A percentile compares a stretch with the other conserved stretches of the same genome.
Conservation (phyloP, 192 early-diverging fungal genomes). For the Rhizophagus clarus region DNA sequence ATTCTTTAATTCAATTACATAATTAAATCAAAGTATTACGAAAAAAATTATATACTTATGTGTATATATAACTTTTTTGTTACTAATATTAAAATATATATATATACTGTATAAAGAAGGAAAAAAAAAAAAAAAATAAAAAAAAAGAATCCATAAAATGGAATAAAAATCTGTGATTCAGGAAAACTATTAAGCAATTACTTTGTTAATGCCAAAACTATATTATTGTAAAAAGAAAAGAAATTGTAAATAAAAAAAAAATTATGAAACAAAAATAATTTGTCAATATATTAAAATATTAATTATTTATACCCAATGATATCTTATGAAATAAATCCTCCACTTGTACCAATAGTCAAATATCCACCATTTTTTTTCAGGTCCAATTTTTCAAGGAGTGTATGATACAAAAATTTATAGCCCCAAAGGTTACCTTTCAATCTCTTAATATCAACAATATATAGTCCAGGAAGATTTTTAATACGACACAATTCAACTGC, state of each 20-base stretch:
- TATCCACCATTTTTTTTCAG: conserved; percentile 53
- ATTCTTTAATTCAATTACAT: too few species aligned
- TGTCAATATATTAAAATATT: too few species aligned
- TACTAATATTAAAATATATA: too few species aligned
- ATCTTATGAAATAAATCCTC: conserved; percentile 19
- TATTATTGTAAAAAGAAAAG: background rate
- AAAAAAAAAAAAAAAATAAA: background rate
- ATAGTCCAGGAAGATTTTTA: conserved; percentile 81
- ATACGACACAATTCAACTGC: conserved; percentile 88
- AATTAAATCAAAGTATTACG: too few species aligned
- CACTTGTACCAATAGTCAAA: conserved; percentile 35
- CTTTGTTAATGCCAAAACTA: background rate
- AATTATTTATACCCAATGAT: background rate
- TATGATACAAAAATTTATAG: conserved; percentile 77
- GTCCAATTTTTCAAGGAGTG: conserved; percentile 51
- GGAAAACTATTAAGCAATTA: background rate
- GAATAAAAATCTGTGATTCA: background rate
- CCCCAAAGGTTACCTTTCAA: conserved; percentile 77
- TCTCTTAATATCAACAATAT: conserved; percentile 73
- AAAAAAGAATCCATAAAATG: background rate
- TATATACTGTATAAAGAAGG: too few species aligned
- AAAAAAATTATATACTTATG: too few species aligned
- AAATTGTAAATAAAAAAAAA: background rate
- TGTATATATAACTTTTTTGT: too few species aligned
- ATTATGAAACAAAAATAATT: background rate